Percentiles rank a stretch among this genome's conserved stretches.
These are phyloP conservation scores for Termitomyces sp. DNA, from an alignment of 768 basidiomycete species.

Conservation along the genomic window DNA sequence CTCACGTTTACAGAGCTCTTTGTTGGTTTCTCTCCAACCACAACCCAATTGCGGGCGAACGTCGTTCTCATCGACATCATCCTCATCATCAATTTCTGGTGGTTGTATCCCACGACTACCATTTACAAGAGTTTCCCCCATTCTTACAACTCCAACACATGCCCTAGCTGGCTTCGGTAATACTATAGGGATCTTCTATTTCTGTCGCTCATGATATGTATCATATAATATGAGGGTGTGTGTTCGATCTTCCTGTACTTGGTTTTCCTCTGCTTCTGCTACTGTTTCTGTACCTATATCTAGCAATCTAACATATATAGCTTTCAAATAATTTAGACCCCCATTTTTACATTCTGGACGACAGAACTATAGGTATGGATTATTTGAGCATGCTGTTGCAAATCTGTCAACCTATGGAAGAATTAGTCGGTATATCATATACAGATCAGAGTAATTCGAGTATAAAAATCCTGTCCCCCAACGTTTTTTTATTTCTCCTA, in stretches of 20 bases:
- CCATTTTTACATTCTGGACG: neutral
- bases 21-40: conserved; percentile 41
- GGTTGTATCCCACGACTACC: conserved; percentile 53
- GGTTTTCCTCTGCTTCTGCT: neutral
- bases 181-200: conserved; percentile 58
- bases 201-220: conserved; percentile 15
- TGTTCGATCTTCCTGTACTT: neutral
- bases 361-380: neutral
- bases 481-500: too few relatives aligned
- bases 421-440: neutral
- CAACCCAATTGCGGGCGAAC: conserved; percentile 13
- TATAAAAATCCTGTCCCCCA: neutral
- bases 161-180: conserved; percentile 76
- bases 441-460: too few relatives aligned
- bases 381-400: neutral
- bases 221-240: neutral
- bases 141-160: conserved; percentile 41
- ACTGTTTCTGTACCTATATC: neutral
- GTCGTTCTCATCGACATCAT: conserved; percentile 16
- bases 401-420: neutral
- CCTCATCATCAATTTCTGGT: conserved; percentile 11
- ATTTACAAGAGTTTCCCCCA: conserved; percentile 72
- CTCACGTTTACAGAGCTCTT: conserved; percentile 40
- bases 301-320: neutral
- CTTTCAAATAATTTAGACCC: neutral